Percentiles rank a stretch among this genome's conserved stretches.
phyloP scores from a whole-genome alignment of 805 yeast species.

The Wilhelminamyces savonicus region DNA sequence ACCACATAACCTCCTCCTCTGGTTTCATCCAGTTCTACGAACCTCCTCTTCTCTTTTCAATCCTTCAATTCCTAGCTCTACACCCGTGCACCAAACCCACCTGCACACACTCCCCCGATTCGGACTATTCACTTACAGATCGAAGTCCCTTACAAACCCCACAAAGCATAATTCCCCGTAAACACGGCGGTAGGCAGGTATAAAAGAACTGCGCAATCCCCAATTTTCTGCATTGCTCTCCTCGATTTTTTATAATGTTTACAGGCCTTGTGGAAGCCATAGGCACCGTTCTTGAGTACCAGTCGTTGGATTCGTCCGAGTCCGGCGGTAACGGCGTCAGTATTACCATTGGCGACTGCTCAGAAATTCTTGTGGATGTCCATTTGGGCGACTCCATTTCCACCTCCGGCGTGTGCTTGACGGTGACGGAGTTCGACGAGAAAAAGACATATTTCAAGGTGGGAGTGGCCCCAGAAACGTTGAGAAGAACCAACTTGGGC shows the following conservation, averaged over 20 bases:
- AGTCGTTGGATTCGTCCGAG: slow-evolving; percentile 38
- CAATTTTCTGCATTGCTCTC: no score
- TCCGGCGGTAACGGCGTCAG: slow-evolving; percentile 75
- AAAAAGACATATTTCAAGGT: slow-evolving; percentile 60
- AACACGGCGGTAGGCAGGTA: no score
- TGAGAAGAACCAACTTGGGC: slow-evolving; percentile 74
- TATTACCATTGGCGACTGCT: slow-evolving; percentile 56
- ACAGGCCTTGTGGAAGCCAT: slow-evolving; percentile 89
- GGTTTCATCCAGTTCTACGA: no score
- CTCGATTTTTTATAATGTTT: slow-evolving; percentile 78
- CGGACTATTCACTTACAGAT: no score
- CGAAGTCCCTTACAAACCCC: no score
- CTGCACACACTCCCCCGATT: no score
- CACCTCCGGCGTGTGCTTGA: slow-evolving; percentile 83
- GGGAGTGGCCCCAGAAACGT: slow-evolving; percentile 90
- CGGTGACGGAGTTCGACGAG: slow-evolving; percentile 74
- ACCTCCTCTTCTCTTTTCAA: no score
- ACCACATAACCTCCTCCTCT: no score
- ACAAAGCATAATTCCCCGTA: no score
- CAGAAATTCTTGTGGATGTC: slow-evolving; percentile 64
- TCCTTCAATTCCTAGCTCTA: no score
- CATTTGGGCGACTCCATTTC: slow-evolving; percentile 93
- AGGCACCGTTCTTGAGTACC: slow-evolving; percentile 56
- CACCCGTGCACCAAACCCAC: no score
- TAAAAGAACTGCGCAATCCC: no score